Evolutionary conservation across 345 rosid genomes (phyloP).

Genomic region (Mallotus nudiflorus): DNA sequence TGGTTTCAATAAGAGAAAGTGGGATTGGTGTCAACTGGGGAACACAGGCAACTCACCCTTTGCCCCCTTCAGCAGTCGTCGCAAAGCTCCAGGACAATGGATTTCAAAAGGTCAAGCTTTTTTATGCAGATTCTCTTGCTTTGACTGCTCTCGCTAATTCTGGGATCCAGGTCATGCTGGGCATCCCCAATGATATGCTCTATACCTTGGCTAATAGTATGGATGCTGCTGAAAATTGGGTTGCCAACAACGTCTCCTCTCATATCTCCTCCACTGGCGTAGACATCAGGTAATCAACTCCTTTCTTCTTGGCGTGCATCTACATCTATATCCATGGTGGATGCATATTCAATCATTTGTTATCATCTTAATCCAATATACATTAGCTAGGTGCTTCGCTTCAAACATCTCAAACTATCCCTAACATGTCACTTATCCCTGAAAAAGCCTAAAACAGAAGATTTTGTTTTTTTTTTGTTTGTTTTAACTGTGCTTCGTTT

Average conservation of each 20-base stretch:
- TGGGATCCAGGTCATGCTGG: constrained; percentile 30
- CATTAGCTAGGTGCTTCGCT: no score
- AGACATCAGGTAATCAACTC: constrained; percentile 27
- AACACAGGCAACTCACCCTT: constrained; percentile 19
- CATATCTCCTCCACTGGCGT: constrained; percentile 17
- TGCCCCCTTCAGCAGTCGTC: constrained; percentile 23
- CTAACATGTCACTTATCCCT: no score
- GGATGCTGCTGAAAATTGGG: constrained; percentile 24
- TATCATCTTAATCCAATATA: no score
- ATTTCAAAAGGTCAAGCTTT: constrained; percentile 28
- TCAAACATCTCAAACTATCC: no score
- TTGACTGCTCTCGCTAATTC: constrained; percentile 18
- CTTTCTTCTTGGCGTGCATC: neutral
- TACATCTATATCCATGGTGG: no score
- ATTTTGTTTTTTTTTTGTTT: no score
- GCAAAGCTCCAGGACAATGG: constrained; percentile 22
- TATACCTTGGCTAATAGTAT: constrained; percentile 4
- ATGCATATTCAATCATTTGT: no score
- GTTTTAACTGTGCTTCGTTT: neutral
- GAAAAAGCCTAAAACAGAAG: no score
- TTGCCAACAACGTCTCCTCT: constrained; percentile 17
- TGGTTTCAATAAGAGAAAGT: neutral
- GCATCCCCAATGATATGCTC: constrained; percentile 32
- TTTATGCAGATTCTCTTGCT: constrained; percentile 17
- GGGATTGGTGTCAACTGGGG: constrained; percentile 34